phyloP scores from a whole-genome alignment of 768 basidiomycete species.

The Pleurotus citrinopileatus region DNA sequence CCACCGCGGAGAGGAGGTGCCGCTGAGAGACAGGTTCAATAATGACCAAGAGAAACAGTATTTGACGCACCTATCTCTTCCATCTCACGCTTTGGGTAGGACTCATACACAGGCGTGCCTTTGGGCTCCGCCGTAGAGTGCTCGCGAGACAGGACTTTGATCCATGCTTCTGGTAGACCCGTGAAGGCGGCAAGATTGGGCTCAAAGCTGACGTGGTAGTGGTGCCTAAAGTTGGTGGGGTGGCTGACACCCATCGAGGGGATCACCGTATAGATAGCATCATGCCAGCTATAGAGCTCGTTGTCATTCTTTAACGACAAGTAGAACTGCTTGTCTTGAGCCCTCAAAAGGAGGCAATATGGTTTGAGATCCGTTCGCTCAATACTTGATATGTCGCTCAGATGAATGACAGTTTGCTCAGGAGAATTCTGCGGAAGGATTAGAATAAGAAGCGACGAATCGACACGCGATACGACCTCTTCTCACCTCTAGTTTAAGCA shows the following conservation, averaged over 20 bases:
- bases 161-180: constrained; percentile 97
- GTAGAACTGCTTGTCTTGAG: constrained; percentile 78
- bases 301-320: constrained; percentile 89
- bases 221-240: constrained; percentile 97
- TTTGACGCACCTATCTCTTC: constrained; percentile 95
- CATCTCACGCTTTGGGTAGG: no score
- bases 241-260: constrained; percentile 92
- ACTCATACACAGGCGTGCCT: constrained; percentile 92
- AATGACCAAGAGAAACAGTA: constrained; percentile 79
- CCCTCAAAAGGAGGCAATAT: constrained; percentile 86
- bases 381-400: constrained; percentile 81
- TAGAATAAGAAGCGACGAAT: not conserved
- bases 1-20: constrained; percentile 53
- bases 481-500: constrained; percentile 92
- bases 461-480: constrained; percentile 8
- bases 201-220: constrained; percentile 97
- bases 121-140: constrained; percentile 97
- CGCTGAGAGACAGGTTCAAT: constrained; percentile 53
- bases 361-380: constrained; percentile 94
- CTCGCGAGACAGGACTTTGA: constrained; percentile 90
- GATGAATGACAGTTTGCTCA: constrained; percentile 56
- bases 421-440: constrained; percentile 41
- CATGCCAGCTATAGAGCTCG: constrained; percentile 98
- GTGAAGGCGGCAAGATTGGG: constrained; percentile 93
- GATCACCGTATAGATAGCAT: constrained; percentile 90